Evolutionary conservation across 2,329 filamentous ascomycete genomes (phyloP).

Genomic region (Aureobasidium pullulans): DNA sequence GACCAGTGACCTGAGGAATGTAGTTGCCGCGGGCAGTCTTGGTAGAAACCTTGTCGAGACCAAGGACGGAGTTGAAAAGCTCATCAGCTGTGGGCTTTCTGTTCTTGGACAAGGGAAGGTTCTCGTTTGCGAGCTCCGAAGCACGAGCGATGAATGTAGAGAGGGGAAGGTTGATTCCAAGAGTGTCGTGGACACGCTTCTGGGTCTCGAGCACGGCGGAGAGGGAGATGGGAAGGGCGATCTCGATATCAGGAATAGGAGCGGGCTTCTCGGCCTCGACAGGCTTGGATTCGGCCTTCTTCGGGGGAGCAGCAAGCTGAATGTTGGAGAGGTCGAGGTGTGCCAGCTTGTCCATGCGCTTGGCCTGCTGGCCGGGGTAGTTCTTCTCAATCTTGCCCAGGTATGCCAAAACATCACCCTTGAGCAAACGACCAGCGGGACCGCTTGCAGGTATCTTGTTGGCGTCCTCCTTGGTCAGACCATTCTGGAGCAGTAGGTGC

Average conservation of each 20-base stretch:
- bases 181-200: slow-evolving; percentile 65
- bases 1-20: slow-evolving; percentile 60
- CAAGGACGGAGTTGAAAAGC: slow-evolving; percentile 83
- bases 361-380: slow-evolving; percentile 63
- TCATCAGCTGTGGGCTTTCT: slow-evolving; percentile 66
- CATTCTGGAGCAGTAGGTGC: slow-evolving; percentile 71
- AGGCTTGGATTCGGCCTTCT: slow-evolving; percentile 41
- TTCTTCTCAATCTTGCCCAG: slow-evolving; percentile 67
- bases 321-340: slow-evolving; percentile 95
- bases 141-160: slow-evolving; percentile 83
- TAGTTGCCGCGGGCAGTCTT: slow-evolving; percentile 55
- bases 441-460: slow-evolving; percentile 80
- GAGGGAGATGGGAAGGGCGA: slow-evolving; percentile 72
- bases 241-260: slow-evolving; percentile 44
- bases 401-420: slow-evolving; percentile 91
- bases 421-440: slow-evolving; percentile 79
- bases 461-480: slow-evolving; percentile 66
- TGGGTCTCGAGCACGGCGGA: slow-evolving; percentile 72
- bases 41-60: slow-evolving; percentile 47
- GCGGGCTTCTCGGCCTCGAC: slow-evolving; percentile 35
- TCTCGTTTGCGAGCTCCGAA: slow-evolving; percentile 78
- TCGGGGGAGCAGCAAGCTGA: slow-evolving; percentile 57
- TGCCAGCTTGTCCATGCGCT: slow-evolving; percentile 63
- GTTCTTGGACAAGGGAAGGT: slow-evolving; percentile 61
- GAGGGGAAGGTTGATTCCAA: slow-evolving; percentile 75